These are phyloP conservation scores for Saccharomyces hybrid DNA, from an alignment of 1,139 yeast genomes.

Conservation along the genomic window DNA sequence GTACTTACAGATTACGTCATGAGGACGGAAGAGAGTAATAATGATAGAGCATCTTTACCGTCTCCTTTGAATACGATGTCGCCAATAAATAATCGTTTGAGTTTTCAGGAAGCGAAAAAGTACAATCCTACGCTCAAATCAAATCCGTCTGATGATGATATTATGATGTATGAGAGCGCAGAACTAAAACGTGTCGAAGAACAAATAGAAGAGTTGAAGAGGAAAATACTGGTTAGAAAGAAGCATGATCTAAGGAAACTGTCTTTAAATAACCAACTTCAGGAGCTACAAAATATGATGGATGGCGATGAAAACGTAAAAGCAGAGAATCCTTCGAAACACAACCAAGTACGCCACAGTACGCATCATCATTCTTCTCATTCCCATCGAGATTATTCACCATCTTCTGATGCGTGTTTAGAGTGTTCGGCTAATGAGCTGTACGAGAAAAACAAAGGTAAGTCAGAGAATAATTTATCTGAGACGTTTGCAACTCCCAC, in stretches of 20 bases:
- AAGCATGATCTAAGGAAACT: conserved; percentile 29
- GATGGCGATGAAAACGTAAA: conserved; percentile 5
- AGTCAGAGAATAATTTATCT: neutral
- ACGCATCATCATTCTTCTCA: neutral
- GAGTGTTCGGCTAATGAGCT: neutral
- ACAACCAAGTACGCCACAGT: neutral
- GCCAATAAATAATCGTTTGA: neutral
- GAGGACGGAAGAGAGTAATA: neutral
- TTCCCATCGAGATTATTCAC: neutral
- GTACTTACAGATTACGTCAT: neutral
- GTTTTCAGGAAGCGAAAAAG: neutral
- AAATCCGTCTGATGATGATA: conserved; percentile 27
- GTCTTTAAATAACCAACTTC: conserved; percentile 25
- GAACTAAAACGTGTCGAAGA: conserved; percentile 27
- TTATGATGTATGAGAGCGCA: conserved; percentile 25
- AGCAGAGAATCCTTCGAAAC: neutral
- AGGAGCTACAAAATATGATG: conserved; percentile 15
- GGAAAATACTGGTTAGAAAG: conserved; percentile 22
- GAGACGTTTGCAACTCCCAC: conserved; percentile 4
- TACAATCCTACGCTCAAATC: neutral
- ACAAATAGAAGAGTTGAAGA: conserved; percentile 23
- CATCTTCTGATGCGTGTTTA: neutral
- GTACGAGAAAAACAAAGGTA: neutral
- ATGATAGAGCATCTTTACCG: neutral
- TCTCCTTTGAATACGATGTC: neutral